These are phyloP conservation scores for Fusarium abutilonis DNA, from an alignment of 2,329 filamentous ascomycete species.

Conservation along the genomic window DNA sequence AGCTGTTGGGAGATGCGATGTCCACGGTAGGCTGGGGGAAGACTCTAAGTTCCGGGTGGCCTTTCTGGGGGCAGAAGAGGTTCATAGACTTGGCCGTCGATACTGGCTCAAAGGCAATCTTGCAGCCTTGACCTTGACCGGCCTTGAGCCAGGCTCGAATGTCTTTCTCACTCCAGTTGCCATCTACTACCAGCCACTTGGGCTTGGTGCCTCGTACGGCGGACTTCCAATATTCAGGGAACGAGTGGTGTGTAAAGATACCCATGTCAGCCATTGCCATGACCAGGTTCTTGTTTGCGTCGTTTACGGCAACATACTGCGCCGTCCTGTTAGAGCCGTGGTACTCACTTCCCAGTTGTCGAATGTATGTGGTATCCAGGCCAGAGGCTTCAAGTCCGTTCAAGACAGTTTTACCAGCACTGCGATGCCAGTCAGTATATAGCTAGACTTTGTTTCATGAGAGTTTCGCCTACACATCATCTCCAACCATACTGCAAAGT, in stretches of 20 bases:
- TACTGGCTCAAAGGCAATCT: slow-evolving; percentile 87
- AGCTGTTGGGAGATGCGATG: slow-evolving; percentile 82
- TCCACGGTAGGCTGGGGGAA: slow-evolving; percentile 74
- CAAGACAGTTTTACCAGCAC: slow-evolving; percentile 78
- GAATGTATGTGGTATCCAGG: slow-evolving; percentile 72
- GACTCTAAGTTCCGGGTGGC: slow-evolving; percentile 54
- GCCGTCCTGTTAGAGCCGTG: slow-evolving; percentile 74
- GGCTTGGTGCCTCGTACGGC: slow-evolving; percentile 66
- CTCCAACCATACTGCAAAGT: slow-evolving; percentile 82
- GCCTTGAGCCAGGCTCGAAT: slow-evolving; percentile 75
- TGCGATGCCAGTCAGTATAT: slow-evolving; percentile 45
- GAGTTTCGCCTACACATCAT: slow-evolving; percentile 69
- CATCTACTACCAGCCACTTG: slow-evolving; percentile 86
- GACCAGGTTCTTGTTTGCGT: slow-evolving; percentile 82
- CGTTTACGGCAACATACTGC: slow-evolving; percentile 92
- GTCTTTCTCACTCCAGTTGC: slow-evolving; percentile 78
- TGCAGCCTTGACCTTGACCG: slow-evolving; percentile 64
- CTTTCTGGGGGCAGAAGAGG: slow-evolving; percentile 65
- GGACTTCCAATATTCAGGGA: slow-evolving; percentile 67
- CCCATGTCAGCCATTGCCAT: slow-evolving; percentile 96
- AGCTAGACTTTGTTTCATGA: background rate
- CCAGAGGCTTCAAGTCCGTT: slow-evolving; percentile 70
- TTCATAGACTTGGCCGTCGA: slow-evolving; percentile 80
- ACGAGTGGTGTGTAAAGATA: slow-evolving; percentile 72
- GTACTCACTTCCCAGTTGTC: slow-evolving; percentile 60